Evolutionary conservation across 2,329 filamentous ascomycete genomes (phyloP).

Genomic region (Bertia moriformis): DNA sequence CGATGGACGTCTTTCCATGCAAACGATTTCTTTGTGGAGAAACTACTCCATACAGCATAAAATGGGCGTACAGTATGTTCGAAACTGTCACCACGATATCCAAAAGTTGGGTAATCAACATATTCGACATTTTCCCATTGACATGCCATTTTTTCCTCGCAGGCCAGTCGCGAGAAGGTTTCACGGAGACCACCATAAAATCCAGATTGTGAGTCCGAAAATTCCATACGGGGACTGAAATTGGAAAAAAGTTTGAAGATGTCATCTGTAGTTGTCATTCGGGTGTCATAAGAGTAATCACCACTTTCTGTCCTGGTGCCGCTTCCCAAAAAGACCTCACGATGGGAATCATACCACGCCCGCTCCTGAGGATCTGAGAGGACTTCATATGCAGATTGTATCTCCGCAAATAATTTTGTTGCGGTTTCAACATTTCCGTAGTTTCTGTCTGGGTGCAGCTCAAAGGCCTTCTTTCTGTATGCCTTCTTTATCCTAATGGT

Average conservation of each 20-base stretch:
- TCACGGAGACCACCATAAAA: constrained; percentile 72
- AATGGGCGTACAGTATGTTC: constrained; percentile 67
- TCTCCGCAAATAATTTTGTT: constrained; percentile 75
- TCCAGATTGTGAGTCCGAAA: constrained; percentile 64
- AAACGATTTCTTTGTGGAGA: constrained; percentile 74
- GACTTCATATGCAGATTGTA: constrained; percentile 90
- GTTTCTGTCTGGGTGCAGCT: constrained; percentile 90
- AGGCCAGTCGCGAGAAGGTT: constrained; percentile 65
- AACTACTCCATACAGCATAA: constrained; percentile 67
- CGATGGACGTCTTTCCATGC: constrained; percentile 79
- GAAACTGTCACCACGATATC: constrained; percentile 59
- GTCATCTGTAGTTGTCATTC: constrained; percentile 67
- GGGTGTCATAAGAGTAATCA: constrained; percentile 48
- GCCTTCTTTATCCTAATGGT: constrained; percentile 75
- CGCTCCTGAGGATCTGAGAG: constrained; percentile 89
- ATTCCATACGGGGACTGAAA: constrained; percentile 66
- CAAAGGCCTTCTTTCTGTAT: constrained; percentile 78
- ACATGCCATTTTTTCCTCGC: constrained; percentile 65
- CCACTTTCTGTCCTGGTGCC: constrained; percentile 32
- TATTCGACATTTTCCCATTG: constrained; percentile 48
- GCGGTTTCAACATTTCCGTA: constrained; percentile 70
- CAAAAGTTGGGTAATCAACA: constrained; percentile 69
- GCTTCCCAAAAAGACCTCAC: constrained; percentile 66
- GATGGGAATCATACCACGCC: constrained; percentile 94
- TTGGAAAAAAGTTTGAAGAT: constrained; percentile 64